Evolutionary conservation across 345 rosid species (phyloP).

Genomic region (Barbarea vulgaris): DNA sequence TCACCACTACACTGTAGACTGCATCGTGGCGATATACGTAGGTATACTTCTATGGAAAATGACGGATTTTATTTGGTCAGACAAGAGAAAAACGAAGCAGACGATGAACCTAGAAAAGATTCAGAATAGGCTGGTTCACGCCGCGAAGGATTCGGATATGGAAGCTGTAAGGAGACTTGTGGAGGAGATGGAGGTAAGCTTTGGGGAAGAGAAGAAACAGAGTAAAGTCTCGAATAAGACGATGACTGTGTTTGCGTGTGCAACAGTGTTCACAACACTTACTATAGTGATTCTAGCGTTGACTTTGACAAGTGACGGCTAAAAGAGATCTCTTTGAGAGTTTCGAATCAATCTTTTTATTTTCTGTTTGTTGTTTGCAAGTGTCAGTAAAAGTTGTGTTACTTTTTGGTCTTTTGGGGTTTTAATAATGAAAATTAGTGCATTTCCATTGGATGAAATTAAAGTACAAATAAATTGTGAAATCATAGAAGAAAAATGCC

Average conservation of each 20-base stretch:
- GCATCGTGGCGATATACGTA: constrained; percentile 83
- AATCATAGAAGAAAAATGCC: too few relatives aligned
- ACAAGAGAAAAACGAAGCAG: constrained; percentile 43
- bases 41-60: constrained; percentile 93
- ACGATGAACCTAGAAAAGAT: constrained; percentile 60
- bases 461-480: too few relatives aligned
- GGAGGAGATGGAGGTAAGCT: constrained; percentile 59
- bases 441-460: too few relatives aligned
- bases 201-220: constrained; percentile 42
- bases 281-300: constrained; percentile 70
- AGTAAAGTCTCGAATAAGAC: constrained; percentile 45
- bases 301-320: constrained; percentile 82
- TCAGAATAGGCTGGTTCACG: constrained; percentile 68
- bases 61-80: constrained; percentile 86
- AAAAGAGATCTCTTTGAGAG: constrained; percentile 15
- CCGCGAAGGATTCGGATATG: constrained; percentile 89
- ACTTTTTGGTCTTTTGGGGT: too few relatives aligned
- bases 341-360: not conserved
- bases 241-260: constrained; percentile 69
- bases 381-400: too few relatives aligned
- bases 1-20: constrained; percentile 89
- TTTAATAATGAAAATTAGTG: too few relatives aligned
- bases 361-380: too few relatives aligned
- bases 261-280: constrained; percentile 56
- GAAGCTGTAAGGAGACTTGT: constrained; percentile 84